Evolutionary conservation across 2,329 filamentous ascomycete genomes (phyloP), one percentile per base, ranked within the genome.

Genomic region (Epichloe sibirici): DNA sequence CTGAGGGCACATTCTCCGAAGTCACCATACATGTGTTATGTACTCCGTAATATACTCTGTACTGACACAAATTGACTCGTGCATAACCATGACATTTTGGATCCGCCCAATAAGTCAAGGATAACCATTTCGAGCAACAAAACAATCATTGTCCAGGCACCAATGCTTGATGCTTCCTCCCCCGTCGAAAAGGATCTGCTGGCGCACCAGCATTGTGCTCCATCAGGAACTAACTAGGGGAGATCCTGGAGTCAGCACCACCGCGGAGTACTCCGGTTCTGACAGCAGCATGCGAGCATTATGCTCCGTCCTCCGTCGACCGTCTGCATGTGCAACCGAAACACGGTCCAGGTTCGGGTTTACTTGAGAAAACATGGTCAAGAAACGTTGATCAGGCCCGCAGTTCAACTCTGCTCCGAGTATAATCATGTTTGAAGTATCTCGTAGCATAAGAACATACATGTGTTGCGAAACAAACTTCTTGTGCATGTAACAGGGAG

Each of bases 391-490:
- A 15, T 46, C 21, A 31, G 13, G 44, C 25, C 28, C 15, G 25
- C 17, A 12, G 37, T 12, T 35, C 48, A 28, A 21, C n/a, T 40
- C 3, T 15, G 48, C 38, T n/a, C n/a, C 40, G 42, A 51, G 38
- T 43, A 51, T 38, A 21, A 25, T 17, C 12, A 21, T 25, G 43
- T 51, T 51, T 51, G 49, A 51, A 42, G 43, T 43, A 51, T 47
- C 42, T 51, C 31, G 9, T 51, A 51, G 49, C 34, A 48, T 28
- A 13, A 21, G 7, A 15, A 37, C n/a, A n/a, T 7, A 21, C 28
- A n/a, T 44, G 21, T 23, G 13, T 23, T 44, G 17, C 13, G 4
- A 23, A 25, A 23, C 7, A 39, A 5, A n/a, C 13, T 39, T n/a
- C 13, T 8, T 0, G 37, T 39, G 12, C 37, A 39, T 39, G 13